Conservation (phyloP, 495 filamentous ascomycete genomes). For the Aspergillus olivimuriae region DNA sequence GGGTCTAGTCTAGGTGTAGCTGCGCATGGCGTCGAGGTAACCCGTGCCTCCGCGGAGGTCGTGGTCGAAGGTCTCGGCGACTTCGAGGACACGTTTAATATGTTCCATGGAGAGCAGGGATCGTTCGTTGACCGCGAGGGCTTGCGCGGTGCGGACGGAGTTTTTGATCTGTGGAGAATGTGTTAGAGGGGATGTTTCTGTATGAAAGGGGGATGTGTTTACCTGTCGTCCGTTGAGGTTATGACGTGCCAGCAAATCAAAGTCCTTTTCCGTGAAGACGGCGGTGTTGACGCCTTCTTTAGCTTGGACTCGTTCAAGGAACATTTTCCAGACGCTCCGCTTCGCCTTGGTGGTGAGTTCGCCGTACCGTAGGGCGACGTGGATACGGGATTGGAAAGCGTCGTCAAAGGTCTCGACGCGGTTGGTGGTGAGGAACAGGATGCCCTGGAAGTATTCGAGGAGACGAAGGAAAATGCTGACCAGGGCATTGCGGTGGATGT, state of each 20-base stretch:
- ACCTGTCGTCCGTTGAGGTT: slow-evolving; percentile 84
- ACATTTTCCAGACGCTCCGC: slow-evolving; percentile 81
- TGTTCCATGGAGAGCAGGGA: slow-evolving; percentile 70
- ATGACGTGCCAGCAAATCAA: slow-evolving; percentile 57
- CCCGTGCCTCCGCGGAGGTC: slow-evolving; percentile 64
- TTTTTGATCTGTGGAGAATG: slow-evolving; percentile 71
- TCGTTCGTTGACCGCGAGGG: slow-evolving; percentile 71
- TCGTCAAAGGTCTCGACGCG: slow-evolving; percentile 68
- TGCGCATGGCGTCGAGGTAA: slow-evolving; percentile 47
- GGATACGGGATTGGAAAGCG: slow-evolving; percentile 62
- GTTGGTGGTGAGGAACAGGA: slow-evolving; percentile 77
- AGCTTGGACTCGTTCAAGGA: slow-evolving; percentile 62
- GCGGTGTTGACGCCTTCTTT: slow-evolving; percentile 55
- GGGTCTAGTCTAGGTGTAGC: slow-evolving; percentile 46
- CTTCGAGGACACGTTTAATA: slow-evolving; percentile 75
- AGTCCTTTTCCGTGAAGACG: slow-evolving; percentile 64
- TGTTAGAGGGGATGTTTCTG: slow-evolving; percentile 5
- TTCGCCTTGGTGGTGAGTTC: slow-evolving; percentile 70
- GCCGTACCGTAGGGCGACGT: slow-evolving; percentile 72
- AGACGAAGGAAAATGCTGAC: slow-evolving; percentile 69
- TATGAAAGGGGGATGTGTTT: slow-evolving; percentile 13
- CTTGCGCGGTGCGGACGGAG: slow-evolving; percentile 78
- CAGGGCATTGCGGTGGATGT: slow-evolving; percentile 70
- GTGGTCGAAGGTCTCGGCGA: slow-evolving; percentile 74
- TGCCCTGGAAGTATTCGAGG: slow-evolving; percentile 73